A percentile compares a stretch with the other conserved stretches of the same genome.
Conservation (phyloP, 192 early-diverging fungal genomes). For the Lobulomyces angularis region DNA sequence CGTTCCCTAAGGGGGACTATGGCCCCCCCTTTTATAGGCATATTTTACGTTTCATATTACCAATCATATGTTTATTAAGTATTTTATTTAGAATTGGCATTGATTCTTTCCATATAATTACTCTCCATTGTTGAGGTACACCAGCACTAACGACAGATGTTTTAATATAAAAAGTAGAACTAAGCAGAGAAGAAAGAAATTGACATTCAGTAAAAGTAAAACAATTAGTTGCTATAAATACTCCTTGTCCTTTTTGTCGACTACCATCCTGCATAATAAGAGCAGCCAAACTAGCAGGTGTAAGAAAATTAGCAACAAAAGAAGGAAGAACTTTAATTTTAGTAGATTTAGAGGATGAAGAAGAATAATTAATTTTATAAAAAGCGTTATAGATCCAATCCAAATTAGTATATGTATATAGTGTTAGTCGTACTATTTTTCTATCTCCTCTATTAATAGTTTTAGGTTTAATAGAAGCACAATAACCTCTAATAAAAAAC, state of each 20-base stretch:
- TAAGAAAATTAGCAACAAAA: conserved; percentile 1
- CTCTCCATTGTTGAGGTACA: conserved; percentile 10
- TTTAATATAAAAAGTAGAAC: conserved; percentile 7
- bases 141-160: conserved; percentile 14
- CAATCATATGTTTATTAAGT: conserved; percentile 10
- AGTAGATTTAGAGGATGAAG: too few relatives aligned
- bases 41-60: conserved; percentile 12
- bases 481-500: conserved; percentile 11
- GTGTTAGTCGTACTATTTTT: conserved; percentile 12
- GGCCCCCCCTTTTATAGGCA: too few relatives aligned
- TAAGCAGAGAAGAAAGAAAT: conserved; percentile 7
- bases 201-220: conserved; percentile 13
- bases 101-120: conserved; percentile 14
- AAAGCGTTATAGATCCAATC: conserved; percentile 16
- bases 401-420: conserved; percentile 13
- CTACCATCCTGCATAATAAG: conserved; percentile 7
- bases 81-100: conserved; percentile 5
- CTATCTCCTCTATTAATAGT: conserved; percentile 8
- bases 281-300: conserved; percentile 1
- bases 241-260: conserved; percentile 4
- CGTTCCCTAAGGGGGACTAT: too few relatives aligned
- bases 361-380: too few relatives aligned
- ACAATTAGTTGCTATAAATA: conserved; percentile 12
- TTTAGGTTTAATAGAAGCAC: conserved; percentile 6
- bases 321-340: not conserved